Evolutionary conservation across 805 yeast genomes (phyloP), one percentile per base, ranked within the genome.

Genomic region (Hanseniaspora clermontiae): DNA sequence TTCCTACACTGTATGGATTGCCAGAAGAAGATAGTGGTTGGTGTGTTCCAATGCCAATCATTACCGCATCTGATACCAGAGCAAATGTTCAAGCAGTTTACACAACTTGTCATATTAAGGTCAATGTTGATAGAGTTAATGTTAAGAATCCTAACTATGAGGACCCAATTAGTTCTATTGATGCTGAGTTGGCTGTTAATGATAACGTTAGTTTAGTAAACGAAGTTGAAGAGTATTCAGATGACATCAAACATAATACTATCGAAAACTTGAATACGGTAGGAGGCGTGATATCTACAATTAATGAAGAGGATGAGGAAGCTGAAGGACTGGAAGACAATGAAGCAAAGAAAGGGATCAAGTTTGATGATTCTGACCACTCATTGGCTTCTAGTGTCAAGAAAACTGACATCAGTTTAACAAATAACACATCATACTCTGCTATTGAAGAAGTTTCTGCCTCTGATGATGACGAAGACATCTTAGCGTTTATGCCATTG

Each of bases 11-110:
- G 56, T 95, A 89, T 72, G 98, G 98, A 15, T 82, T 91, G 27
- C 97, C 98, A 0, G 73, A 70, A 32, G 91, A 86, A 59, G 95
- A 87, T 12, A 82, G 84, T 64, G 99, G 99, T 1, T 93, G 99
- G 99, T 83, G 96, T 0, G 82, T 95, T 51, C 95, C 97, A 1
- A 85, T 87, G 91, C 96, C 98, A 2, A 87, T 91, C 0, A 81
- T 88, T 45, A 83, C 93, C 1, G 88, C 96, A 0, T 84, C 95
- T 0, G 79, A 86, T 15, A 87, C 97, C 1, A 74, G 97, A 61
- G 87, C 87, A 65, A 93, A 93, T 64, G 95, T 93, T 1, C 97
- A 93, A 68, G 90, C 97, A 0, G 97, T 93, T 3, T 93, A 87
- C 65, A 81, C 89, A 34, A 87, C 96, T 0, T 91, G 97, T 65